Base-by-base conservation (phyloP, 371 early-diverging fungal genomes). In the Dinochytrium kinnereticum region DNA sequence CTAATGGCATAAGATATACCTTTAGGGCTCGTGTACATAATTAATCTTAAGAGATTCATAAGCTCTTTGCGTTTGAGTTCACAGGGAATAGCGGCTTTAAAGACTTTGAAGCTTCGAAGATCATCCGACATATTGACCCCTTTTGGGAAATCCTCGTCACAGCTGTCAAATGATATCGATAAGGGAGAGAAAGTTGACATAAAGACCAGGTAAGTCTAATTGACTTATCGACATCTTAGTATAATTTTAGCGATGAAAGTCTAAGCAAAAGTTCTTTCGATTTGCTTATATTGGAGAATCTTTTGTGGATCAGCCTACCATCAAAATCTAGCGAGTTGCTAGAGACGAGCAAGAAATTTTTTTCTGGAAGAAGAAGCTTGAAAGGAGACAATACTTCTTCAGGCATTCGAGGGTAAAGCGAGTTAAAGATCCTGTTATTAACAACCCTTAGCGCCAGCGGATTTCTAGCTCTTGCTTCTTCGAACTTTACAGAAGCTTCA, bases 211-310 rank as follows among this genome's bases (percentile, higher is more conserved):
- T 61, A 37, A 33, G 34, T 13, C 2, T 34, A 28, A 3, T 17
- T 61, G 3, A 61, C 5, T 10, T 61, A 10, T 55, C 30, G 26
- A 17, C 15, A 15, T 61, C 3, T 26, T 61, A 3, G 36, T 2
- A 7, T 33, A 3, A 33, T 31, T 37, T 15, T 24, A 61, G 61
- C 61, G 61, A 61, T 24, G 36, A 34, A 3, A 34, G 61, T 24
- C 34, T 34, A 21, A 3, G 3, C 15, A 3, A 61, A 34, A 26
- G 61, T 36, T 31, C 61, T 10, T 61, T 61, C 36, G 61, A 61
- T 34, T 15, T 61, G 61, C 37, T 61, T 7, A 26, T 61, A 7
- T 61, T 61, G 26, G 61, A 61, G 37, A 61, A 61, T 61, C 37
- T 61, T 17, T 36, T 61, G 7, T 61, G 61, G n/a, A 61, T 61